phyloP scores from a whole-genome alignment of 2,329 filamentous ascomycete species.

The Colletotrichum shisoi region DNA sequence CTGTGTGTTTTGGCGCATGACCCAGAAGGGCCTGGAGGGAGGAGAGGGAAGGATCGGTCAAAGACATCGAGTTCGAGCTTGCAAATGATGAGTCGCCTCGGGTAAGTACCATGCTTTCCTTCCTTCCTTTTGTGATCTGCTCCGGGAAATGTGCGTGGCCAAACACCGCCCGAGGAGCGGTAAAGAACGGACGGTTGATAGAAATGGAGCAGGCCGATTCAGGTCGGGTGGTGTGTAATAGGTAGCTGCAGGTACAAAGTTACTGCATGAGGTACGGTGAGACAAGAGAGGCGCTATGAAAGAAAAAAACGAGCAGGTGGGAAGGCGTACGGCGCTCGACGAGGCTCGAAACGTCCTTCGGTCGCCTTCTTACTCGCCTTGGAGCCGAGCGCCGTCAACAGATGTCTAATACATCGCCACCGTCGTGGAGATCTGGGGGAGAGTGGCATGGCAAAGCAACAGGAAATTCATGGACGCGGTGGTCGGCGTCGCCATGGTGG shows the following conservation, averaged over 20 bases:
- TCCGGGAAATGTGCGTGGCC: not conserved
- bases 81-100: conserved; percentile 3
- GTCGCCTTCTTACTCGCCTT: conserved; percentile 11
- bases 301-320: not conserved
- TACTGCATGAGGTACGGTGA: conserved; percentile 17
- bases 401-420: conserved; percentile 8
- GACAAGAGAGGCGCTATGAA: conserved; percentile 7
- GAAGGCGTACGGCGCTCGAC: conserved; percentile 8
- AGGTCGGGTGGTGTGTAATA: not conserved
- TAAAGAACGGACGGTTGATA: conserved; percentile 18
- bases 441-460: not conserved
- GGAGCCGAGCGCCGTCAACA: conserved; percentile 5
- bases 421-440: conserved; percentile 1
- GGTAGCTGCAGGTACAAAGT: conserved; percentile 34
- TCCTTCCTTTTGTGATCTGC: conserved; percentile 10
- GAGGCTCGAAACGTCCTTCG: conserved; percentile 23
- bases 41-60: conserved; percentile 8
- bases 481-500: not conserved
- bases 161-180: conserved; percentile 22
- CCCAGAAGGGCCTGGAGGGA: not conserved
- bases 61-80: conserved; percentile 14
- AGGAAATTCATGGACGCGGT: conserved; percentile 1
- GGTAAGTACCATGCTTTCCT: not conserved
- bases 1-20: conserved; percentile 14
- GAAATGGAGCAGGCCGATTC: not conserved